These are phyloP conservation scores for Cyclostephanos tholiformis DNA, from an alignment of 108 stramenopile genomes.

Conservation along the genomic window DNA sequence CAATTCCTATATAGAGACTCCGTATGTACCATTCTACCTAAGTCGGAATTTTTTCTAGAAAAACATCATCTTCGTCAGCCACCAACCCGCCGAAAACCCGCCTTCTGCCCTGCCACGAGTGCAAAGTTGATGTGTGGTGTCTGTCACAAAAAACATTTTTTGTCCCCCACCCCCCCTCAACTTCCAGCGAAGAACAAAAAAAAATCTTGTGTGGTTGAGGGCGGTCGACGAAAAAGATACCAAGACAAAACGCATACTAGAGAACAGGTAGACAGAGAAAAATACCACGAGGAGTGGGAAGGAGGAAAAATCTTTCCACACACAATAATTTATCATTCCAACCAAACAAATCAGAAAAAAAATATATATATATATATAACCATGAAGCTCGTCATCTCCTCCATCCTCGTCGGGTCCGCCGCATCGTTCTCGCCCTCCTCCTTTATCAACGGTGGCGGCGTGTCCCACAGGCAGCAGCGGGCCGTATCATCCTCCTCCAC, in stretches of 20 bases:
- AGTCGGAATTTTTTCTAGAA: no score
- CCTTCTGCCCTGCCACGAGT: no score
- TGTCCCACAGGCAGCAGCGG: constrained; percentile 47
- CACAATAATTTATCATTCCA: neutral
- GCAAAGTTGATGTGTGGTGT: no score
- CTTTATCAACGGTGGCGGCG: constrained; percentile 40
- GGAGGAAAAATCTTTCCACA: neutral
- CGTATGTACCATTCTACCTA: no score
- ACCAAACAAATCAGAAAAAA: no score
- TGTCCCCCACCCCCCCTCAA: no score
- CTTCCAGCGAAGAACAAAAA: constrained; percentile 5
- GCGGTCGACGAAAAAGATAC: neutral
- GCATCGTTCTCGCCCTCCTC: constrained; percentile 59
- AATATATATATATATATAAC: neutral
- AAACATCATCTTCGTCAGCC: no score
- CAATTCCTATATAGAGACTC: no score
- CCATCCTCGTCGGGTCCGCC: constrained; percentile 12
- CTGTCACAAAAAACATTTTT: no score
- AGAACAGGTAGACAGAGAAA: neutral
- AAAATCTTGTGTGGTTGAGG: neutral
- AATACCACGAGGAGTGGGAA: neutral
- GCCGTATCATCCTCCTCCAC: constrained; percentile 28
- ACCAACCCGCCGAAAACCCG: no score
- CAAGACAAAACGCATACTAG: neutral
- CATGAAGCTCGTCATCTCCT: constrained; percentile 16